Conservation (phyloP, 1,284 basidiomycete species). For the Apiotrichum laibachii region DNA sequence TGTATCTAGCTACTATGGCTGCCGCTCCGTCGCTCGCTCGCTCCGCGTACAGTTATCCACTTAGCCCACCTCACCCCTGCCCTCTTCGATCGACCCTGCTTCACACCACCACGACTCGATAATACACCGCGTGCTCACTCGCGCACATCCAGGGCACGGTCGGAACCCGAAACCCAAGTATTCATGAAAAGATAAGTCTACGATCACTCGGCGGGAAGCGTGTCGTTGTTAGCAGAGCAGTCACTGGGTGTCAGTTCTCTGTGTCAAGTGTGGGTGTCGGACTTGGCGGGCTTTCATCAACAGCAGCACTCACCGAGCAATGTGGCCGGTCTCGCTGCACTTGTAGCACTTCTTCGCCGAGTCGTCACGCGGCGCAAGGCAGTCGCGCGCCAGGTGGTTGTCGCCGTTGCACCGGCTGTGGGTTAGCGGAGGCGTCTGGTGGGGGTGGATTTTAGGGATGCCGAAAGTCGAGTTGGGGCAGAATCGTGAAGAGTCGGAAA, state of each 20-base stretch:
- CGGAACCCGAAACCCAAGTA: constrained; percentile 8
- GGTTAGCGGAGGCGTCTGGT: not conserved
- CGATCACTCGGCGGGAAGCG: constrained; percentile 7
- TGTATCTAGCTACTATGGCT: too few species aligned
- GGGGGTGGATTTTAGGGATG: too few species aligned
- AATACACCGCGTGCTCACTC: not conserved
- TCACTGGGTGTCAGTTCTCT: not conserved
- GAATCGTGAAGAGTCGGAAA: too few species aligned
- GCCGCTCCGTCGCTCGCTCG: too few species aligned
- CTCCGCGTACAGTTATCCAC: too few species aligned
- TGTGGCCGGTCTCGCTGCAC: constrained; percentile 50
- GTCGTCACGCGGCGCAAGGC: constrained; percentile 47
- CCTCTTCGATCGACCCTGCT: too few species aligned
- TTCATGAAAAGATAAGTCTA: constrained; percentile 2
- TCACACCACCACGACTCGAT: too few species aligned
- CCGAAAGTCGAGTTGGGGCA: too few species aligned
- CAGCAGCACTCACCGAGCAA: constrained; percentile 34
- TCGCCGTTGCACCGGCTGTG: constrained; percentile 49
- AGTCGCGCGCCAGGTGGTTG: constrained; percentile 51
- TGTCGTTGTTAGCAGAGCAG: constrained; percentile 5
- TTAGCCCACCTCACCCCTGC: too few species aligned
- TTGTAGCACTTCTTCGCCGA: constrained; percentile 50
- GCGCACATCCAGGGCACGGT: not conserved
- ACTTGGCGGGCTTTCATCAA: too few species aligned
- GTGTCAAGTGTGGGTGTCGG: too few species aligned